Base-by-base conservation (phyloP, 1,284 basidiomycete genomes). In the Cryptococcus sp. region DNA sequence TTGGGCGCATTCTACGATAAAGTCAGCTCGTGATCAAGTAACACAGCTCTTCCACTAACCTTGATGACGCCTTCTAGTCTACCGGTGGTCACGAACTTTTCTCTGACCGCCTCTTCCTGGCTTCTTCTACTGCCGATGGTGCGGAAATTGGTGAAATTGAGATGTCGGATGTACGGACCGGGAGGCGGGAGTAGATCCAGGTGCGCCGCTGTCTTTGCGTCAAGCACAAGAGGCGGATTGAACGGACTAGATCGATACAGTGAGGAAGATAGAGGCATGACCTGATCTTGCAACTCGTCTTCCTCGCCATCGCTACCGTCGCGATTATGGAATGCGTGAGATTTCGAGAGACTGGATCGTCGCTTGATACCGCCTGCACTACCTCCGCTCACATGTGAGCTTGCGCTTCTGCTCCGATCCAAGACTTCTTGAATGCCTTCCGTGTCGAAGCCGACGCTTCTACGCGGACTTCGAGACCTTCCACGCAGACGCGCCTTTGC, bases 11-110 rank as follows among this genome's bases (percentile, higher is more conserved):
- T 91, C 89, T 92, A 66, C 30, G 22, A 48, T 50, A 20, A 8
- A n/a, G 45, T 57, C 20, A 66, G 59, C 41, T 15, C 19, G 7
- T 53, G 50, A 39, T 30, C 40, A 35, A 7, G 43, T 48, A 7
- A 64, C 20, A 43, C 20, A 48, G 10, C 17, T 3, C n/a, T 30
- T 19, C 19, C 11, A 60, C 83, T 52, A 63, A 90, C 90, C 83
- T 91, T 91, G 55, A 94, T 82, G 27, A 93, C 83, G 3, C 87
- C 86, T 62, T 89, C 85, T 4, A 99, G 83, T 50, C 93, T 85
- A 55, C 89, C 87, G 0, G 90, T 88, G 0, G 95, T 99, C 27
- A 98, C 94, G 71, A 95, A 99, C 16, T 94, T 89, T 63, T 88
- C 88, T 60, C 87, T 87, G 30, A 91, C 85, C 53, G 92, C 90